Evolutionary conservation across 257 asterid species (phyloP).

Genomic region (Salvia splendens): DNA sequence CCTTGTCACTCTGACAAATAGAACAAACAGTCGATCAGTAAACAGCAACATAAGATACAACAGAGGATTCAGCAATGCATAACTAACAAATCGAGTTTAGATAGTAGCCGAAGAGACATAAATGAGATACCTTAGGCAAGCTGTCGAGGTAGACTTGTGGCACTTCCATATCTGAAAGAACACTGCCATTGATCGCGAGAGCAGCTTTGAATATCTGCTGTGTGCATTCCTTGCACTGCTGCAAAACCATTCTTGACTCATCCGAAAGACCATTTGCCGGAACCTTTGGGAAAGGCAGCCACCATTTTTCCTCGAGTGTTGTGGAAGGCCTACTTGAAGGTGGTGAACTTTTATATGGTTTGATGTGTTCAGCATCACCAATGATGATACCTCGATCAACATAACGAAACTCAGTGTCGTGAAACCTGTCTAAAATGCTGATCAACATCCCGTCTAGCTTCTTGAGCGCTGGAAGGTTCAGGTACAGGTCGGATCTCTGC

Average conservation of each 20-base stretch:
- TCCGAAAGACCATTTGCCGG: conserved; percentile 70
- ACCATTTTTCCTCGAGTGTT: conserved; percentile 83
- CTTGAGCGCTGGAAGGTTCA: conserved; percentile 88
- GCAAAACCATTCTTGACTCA: conserved; percentile 58
- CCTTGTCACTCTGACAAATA: conserved; percentile 71
- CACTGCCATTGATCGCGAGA: conserved; percentile 65
- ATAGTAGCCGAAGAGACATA: neutral
- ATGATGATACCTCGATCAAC: conserved; percentile 69
- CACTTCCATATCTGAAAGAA: conserved; percentile 77
- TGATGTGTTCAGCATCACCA: conserved; percentile 50
- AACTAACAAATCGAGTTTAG: neutral
- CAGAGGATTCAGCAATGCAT: neutral
- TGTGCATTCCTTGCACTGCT: conserved; percentile 79
- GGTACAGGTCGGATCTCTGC: conserved; percentile 69
- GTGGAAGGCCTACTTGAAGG: conserved; percentile 57
- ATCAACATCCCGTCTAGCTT: conserved; percentile 74
- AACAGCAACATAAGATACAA: neutral
- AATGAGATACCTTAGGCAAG: conserved; percentile 71
- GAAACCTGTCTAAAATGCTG: conserved; percentile 75
- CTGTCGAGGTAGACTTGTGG: conserved; percentile 71
- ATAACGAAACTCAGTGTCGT: conserved; percentile 67
- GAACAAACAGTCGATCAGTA: neutral
- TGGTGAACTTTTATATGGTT: conserved; percentile 44
- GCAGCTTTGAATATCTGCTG: conserved; percentile 86
- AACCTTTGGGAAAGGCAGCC: conserved; percentile 91